These are phyloP conservation scores for Neurospora crassa DNA, from an alignment of 2,329 filamentous ascomycete genomes.

Conservation along the genomic window DNA sequence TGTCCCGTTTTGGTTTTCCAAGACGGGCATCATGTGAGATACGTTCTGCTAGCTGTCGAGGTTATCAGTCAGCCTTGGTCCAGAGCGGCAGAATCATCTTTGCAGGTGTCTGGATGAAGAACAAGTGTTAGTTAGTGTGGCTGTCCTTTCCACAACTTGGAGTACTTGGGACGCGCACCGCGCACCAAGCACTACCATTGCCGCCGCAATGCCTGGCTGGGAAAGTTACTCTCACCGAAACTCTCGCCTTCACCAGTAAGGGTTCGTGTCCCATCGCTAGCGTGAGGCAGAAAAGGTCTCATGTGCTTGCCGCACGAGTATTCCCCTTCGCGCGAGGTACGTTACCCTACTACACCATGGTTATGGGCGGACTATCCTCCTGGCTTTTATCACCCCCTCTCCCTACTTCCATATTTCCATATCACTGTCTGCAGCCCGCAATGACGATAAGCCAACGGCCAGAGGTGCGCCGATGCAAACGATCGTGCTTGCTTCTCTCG, in stretches of 20 bases:
- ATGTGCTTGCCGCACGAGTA: background rate
- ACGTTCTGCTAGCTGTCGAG: background rate
- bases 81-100: background rate
- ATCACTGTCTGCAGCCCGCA: conserved; percentile 2
- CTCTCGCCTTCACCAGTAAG: background rate
- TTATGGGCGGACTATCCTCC: background rate
- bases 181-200: background rate
- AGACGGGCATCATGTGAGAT: background rate
- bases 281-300: background rate
- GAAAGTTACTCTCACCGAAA: background rate
- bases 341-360: conserved; percentile 6
- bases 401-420: background rate
- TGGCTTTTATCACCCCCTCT: background rate
- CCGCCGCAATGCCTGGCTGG: background rate
- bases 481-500: background rate
- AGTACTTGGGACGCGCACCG: background rate
- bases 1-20: background rate
- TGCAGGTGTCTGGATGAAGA: background rate
- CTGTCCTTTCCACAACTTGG: background rate
- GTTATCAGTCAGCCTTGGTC: background rate
- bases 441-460: conserved; percentile 8
- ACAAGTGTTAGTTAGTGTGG: background rate
- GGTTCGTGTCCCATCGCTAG: background rate
- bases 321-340: background rate
- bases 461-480: conserved; percentile 14